A percentile compares a stretch with the other conserved stretches of the same genome.
Conservation (phyloP, 1,284 basidiomycete species). For the Puccinia triticina region DNA sequence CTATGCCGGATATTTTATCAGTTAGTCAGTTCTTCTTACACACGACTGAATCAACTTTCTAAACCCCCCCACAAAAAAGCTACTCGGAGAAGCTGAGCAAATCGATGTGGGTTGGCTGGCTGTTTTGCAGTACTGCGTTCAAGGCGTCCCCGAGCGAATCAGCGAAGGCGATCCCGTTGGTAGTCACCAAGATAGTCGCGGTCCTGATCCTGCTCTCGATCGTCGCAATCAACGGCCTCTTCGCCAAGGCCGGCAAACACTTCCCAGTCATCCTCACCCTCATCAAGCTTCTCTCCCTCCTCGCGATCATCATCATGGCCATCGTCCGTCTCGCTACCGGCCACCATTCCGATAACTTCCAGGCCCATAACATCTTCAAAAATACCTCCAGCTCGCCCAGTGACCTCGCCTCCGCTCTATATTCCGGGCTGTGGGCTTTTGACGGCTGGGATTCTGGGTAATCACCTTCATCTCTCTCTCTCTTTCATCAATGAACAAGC, state of each 20-base stretch:
- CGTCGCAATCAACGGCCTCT: constrained; percentile 56
- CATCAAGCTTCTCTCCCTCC: constrained; percentile 62
- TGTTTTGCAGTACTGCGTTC: constrained; percentile 31
- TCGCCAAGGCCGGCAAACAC: constrained; percentile 56
- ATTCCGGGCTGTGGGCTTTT: constrained; percentile 93
- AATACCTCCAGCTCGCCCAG: constrained; percentile 77
- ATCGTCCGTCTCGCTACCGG: constrained; percentile 73
- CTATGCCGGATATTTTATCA: constrained; percentile 48
- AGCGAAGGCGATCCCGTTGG: constrained; percentile 56
- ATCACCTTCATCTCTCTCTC: constrained; percentile 21
- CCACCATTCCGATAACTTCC: constrained; percentile 55
- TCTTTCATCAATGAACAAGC: background rate
- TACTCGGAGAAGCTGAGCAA: background rate
- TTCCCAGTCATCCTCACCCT: constrained; percentile 57
- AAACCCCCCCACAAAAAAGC: background rate
- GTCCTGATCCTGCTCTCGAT: constrained; percentile 55
- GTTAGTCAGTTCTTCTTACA: constrained; percentile 29
- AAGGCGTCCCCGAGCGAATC: constrained; percentile 57
- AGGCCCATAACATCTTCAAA: constrained; percentile 67
- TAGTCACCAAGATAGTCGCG: constrained; percentile 58
- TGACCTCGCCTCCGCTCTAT: constrained; percentile 86
- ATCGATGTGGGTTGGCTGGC: too few relatives aligned
- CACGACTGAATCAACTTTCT: background rate
- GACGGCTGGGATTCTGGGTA: constrained; percentile 73
- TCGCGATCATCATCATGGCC: constrained; percentile 73